Percentiles rank a stretch among this genome's conserved stretches.
Evolutionary conservation across 129 eudicot genomes (phyloP).

Genomic region (Gnaphalium uliginosum): DNA sequence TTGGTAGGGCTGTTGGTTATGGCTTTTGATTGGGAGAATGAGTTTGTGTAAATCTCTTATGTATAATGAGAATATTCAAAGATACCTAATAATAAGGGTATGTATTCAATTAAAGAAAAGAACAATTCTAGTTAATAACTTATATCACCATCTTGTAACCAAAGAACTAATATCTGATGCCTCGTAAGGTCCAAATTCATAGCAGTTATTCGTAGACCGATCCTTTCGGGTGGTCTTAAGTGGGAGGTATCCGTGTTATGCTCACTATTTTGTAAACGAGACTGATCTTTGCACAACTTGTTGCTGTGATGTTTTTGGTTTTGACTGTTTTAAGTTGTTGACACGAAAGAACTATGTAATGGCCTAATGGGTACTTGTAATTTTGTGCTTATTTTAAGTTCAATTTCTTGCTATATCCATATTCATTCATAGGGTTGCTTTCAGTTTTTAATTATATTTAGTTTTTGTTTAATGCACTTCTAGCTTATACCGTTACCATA

Average conservation of each 20-base stretch:
- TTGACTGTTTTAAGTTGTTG: not conserved
- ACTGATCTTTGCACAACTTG: not conserved
- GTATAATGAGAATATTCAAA: conserved; percentile 1
- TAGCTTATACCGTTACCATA: too few species aligned
- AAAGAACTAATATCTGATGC: not conserved
- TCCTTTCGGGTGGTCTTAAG: not conserved
- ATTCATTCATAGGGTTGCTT: too few species aligned
- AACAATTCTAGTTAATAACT: not conserved
- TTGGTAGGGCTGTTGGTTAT: not conserved
- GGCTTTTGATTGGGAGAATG: not conserved
- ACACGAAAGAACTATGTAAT: not conserved
- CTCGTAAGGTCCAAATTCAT: not conserved
- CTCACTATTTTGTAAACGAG: not conserved
- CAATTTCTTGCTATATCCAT: not conserved
- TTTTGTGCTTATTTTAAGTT: not conserved
- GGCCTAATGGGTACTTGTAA: not conserved
- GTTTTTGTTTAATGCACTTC: too few species aligned
- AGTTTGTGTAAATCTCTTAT: conserved; percentile 18
- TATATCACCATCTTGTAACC: not conserved
- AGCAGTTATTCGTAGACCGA: not conserved
- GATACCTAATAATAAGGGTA: conserved; percentile 16
- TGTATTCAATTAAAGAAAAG: not conserved
- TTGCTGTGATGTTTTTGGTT: not conserved
- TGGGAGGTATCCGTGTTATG: not conserved
- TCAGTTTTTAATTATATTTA: too few species aligned